phyloP scores from a whole-genome alignment of 805 yeast genomes.

The Lipomyces yamanashiensis region DNA sequence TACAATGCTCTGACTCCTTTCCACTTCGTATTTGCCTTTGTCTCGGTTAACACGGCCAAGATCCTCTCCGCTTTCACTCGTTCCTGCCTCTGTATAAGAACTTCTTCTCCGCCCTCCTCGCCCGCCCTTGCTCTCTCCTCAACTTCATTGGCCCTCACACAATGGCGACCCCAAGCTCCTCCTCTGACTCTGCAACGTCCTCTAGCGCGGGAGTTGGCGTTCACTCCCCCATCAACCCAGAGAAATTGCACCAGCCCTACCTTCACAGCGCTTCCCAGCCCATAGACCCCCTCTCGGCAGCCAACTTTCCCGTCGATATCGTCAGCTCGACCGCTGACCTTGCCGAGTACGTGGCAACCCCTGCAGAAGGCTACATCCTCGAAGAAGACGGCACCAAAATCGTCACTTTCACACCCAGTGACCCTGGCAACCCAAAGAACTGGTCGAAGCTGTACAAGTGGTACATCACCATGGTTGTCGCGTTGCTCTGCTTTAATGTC shows the following conservation, averaged over 20 bases:
- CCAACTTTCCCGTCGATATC: slow-evolving; percentile 37
- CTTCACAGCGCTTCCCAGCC: slow-evolving; percentile 18
- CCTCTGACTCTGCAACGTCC: neutral
- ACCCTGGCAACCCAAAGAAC: slow-evolving; percentile 43
- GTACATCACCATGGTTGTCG: slow-evolving; percentile 58
- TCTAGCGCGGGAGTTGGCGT: neutral
- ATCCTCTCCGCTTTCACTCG: neutral
- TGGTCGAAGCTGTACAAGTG: slow-evolving; percentile 58
- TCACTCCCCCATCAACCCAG: neutral
- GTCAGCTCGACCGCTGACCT: slow-evolving; percentile 34
- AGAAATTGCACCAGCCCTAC: slow-evolving; percentile 27
- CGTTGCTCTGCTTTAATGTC: slow-evolving; percentile 61
- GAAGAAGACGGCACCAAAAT: slow-evolving; percentile 34
- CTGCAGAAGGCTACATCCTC: slow-evolving; percentile 29
- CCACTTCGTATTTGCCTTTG: neutral
- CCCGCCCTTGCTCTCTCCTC: neutral
- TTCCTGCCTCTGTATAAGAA: neutral
- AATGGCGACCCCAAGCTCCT: neutral
- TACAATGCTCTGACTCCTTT: no score
- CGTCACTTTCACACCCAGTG: slow-evolving; percentile 38
- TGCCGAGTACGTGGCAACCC: slow-evolving; percentile 31
- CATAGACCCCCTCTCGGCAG: slow-evolving; percentile 34
- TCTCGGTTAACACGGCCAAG: slow-evolving; percentile 13
- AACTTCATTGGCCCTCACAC: neutral
- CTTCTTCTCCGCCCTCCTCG: neutral